These are phyloP conservation scores for Arachis monticola DNA, from an alignment of 331 rosid species.

Conservation along the genomic window DNA sequence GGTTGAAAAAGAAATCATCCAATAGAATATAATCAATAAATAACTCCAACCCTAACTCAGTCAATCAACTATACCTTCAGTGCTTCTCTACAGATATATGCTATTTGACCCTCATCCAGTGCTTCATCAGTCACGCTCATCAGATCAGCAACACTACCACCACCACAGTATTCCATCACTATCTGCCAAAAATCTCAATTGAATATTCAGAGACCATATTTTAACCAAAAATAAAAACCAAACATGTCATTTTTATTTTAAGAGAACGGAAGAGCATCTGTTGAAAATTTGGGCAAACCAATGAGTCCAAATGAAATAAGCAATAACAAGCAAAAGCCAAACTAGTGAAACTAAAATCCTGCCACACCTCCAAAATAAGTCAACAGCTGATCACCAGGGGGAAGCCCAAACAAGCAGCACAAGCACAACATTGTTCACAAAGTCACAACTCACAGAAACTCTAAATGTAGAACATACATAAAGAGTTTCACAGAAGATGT, in stretches of 20 bases:
- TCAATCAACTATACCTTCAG: slow-evolving; percentile 72
- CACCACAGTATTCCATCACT: slow-evolving; percentile 99
- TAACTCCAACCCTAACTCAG: slow-evolving; percentile 17
- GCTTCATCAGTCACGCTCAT: slow-evolving; percentile 85
- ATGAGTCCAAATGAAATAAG: not conserved
- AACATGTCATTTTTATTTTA: slow-evolving; percentile 1
- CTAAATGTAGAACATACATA: slow-evolving; percentile 17
- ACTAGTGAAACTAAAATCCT: not conserved
- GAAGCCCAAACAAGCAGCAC: slow-evolving; percentile 13
- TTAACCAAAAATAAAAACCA: slow-evolving; percentile 35
- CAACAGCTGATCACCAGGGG: slow-evolving; percentile 14
- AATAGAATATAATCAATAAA: slow-evolving; percentile 21
- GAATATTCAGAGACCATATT: slow-evolving; percentile 44
- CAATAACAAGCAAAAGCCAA: slow-evolving; percentile 28
- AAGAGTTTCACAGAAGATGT: slow-evolving; percentile 23
- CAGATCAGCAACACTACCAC: slow-evolving; percentile 97
- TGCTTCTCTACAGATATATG: slow-evolving; percentile 92
- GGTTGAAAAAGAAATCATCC: slow-evolving; percentile 28
- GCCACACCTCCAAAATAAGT: slow-evolving; percentile 11
- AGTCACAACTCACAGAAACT: slow-evolving; percentile 1
- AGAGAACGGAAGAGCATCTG: not conserved
- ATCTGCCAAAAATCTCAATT: slow-evolving; percentile 72
- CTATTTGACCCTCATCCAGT: slow-evolving; percentile 94
- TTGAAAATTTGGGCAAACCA: not conserved
- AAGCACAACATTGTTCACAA: not conserved